Conservation (phyloP, 352 stramenopile genomes). For the Hyaloperonospora brassicae region DNA sequence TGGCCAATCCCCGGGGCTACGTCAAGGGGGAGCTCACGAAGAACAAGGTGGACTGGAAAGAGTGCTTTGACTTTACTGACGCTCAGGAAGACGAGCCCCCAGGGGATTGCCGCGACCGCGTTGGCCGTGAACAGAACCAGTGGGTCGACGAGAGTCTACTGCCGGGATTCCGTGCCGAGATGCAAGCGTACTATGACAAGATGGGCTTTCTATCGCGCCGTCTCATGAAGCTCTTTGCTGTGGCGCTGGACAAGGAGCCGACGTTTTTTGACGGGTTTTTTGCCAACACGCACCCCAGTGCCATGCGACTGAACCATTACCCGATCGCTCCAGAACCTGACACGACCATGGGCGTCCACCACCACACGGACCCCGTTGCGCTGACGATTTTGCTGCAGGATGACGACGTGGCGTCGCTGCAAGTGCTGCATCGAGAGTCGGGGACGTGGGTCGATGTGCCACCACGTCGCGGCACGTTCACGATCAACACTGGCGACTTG, state of each 20-base stretch:
- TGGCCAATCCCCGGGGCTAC: not conserved
- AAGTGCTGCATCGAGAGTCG: not conserved
- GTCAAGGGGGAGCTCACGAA: conserved; percentile 1
- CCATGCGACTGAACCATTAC: conserved; percentile 1
- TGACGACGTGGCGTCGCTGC: conserved; percentile 1
- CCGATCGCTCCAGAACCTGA: not conserved
- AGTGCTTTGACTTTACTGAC: conserved; percentile 2
- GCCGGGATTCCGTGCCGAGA: not conserved
- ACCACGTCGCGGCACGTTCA: not conserved
- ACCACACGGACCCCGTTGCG: not conserved
- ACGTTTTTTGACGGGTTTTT: conserved; percentile 1
- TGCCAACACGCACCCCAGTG: not conserved
- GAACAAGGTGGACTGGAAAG: conserved; percentile 2
- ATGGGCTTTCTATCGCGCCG: conserved; percentile 1
- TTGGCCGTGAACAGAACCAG: not conserved
- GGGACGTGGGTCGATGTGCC: not conserved
- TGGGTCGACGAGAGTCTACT: not conserved
- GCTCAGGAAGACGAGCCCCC: not conserved
- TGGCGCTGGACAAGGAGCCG: not conserved
- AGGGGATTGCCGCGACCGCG: not conserved
- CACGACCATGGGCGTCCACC: conserved; percentile 1
- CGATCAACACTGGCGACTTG: conserved; percentile 1
- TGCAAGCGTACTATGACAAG: not conserved
- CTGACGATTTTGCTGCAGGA: conserved; percentile 1
- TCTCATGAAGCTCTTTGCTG: not conserved